A percentile compares a stretch with the other conserved stretches of the same genome.
These are phyloP conservation scores for Pythium aphanidermatum DNA, from an alignment of 352 stramenopile genomes.

Conservation along the genomic window DNA sequence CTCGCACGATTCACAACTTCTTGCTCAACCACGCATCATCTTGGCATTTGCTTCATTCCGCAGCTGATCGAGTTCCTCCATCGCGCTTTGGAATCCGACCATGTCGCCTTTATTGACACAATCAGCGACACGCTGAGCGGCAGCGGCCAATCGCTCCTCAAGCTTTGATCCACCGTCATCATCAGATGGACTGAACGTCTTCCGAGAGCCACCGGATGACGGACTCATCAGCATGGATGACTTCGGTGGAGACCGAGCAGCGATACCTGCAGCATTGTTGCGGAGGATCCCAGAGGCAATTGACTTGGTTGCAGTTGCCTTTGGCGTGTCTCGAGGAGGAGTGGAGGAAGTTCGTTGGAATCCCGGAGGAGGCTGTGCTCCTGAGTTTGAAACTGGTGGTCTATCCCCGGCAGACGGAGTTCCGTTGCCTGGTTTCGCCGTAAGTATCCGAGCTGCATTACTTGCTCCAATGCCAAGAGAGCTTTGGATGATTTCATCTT, in stretches of 20 bases:
- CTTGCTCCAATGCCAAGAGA: constrained; percentile 68
- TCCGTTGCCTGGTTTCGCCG: constrained; percentile 27
- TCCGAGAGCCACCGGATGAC: constrained; percentile 21
- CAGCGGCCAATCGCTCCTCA: constrained; percentile 59
- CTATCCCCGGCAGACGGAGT: constrained; percentile 21
- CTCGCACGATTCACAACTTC: background rate
- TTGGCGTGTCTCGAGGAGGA: constrained; percentile 42
- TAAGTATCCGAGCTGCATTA: constrained; percentile 51
- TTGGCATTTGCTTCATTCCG: constrained; percentile 66
- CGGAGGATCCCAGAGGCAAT: constrained; percentile 51
- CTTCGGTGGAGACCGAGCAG: constrained; percentile 24
- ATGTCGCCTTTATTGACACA: constrained; percentile 78
- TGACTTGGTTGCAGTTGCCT: constrained; percentile 44
- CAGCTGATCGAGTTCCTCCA: constrained; percentile 75
- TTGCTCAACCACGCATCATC: constrained; percentile 54
- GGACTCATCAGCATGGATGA: constrained; percentile 18
- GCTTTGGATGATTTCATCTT: constrained; percentile 86
- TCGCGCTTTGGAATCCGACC: constrained; percentile 72
- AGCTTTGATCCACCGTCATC: constrained; percentile 15
- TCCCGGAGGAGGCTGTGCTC: constrained; percentile 37
- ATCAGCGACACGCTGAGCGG: constrained; percentile 62
- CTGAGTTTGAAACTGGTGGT: constrained; percentile 11
- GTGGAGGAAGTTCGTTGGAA: constrained; percentile 34
- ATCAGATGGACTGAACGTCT: constrained; percentile 12
- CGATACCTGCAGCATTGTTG: constrained; percentile 27